phyloP scores from a whole-genome alignment of 352 stramenopile species.

The Phytopythium montanum region DNA sequence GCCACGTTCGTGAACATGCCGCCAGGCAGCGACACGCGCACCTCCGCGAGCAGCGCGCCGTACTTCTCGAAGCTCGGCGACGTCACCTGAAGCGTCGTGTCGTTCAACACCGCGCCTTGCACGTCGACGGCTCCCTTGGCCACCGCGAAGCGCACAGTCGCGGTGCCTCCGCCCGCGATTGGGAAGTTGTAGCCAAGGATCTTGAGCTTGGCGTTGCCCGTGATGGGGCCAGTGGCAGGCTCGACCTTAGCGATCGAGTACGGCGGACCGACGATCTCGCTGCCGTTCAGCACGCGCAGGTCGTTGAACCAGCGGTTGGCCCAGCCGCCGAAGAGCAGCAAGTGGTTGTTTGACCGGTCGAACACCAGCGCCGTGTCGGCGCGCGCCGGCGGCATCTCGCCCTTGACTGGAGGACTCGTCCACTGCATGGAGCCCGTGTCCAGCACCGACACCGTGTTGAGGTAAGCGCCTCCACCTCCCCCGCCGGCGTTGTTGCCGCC shows the following conservation, averaged over 20 bases:
- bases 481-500: conserved; percentile 78
- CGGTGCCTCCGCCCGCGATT: conserved; percentile 17
- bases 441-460: conserved; percentile 90
- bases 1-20: conserved; percentile 93
- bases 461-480: conserved; percentile 37
- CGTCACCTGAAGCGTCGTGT: conserved; percentile 85
- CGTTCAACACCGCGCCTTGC: conserved; percentile 78
- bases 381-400: conserved; percentile 82
- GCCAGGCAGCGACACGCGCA: conserved; percentile 88
- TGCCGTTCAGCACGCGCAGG: conserved; percentile 91
- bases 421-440: conserved; percentile 89
- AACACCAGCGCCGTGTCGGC: conserved; percentile 94
- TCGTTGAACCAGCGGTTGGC: conserved; percentile 95
- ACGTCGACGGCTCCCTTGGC: conserved; percentile 93
- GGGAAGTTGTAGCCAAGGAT: conserved; percentile 92
- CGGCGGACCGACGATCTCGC: conserved; percentile 93
- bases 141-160: conserved; percentile 90
- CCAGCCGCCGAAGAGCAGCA: conserved; percentile 97
- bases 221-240: conserved; percentile 92
- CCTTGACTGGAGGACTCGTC: conserved; percentile 55
- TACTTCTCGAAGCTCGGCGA: conserved; percentile 95
- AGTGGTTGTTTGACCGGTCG: conserved; percentile 83
- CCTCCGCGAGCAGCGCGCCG: conserved; percentile 81
- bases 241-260: conserved; percentile 93
- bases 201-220: conserved; percentile 88